Conservation (phyloP, 2,329 filamentous ascomycete genomes). For the Alternaria consortialis region DNA sequence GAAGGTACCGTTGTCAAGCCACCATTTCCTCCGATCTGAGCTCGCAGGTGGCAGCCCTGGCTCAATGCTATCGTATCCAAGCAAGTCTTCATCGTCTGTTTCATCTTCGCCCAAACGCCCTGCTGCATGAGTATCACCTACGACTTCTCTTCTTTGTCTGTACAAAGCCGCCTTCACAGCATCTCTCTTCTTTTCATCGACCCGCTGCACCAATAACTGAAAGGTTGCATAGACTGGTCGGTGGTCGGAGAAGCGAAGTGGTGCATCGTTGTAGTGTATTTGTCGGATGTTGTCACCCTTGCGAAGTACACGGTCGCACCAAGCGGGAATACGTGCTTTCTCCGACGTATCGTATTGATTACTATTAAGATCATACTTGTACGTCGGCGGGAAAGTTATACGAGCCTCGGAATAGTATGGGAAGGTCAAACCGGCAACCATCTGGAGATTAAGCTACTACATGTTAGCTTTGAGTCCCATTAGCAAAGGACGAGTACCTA, state of each 20-base stretch:
- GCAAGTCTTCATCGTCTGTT: slow-evolving; percentile 78
- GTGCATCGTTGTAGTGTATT: slow-evolving; percentile 80
- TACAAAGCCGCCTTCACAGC: slow-evolving; percentile 79
- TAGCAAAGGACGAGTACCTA: slow-evolving; percentile 42
- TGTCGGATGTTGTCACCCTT: slow-evolving; percentile 87
- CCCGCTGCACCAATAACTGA: slow-evolving; percentile 79
- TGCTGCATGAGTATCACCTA: slow-evolving; percentile 70
- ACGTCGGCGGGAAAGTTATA: slow-evolving; percentile 90
- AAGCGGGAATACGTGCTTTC: slow-evolving; percentile 93
- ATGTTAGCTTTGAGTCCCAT: slow-evolving; percentile 33
- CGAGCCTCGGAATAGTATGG: slow-evolving; percentile 89
- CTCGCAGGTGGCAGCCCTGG: slow-evolving; percentile 74
- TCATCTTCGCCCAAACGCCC: slow-evolving; percentile 62
- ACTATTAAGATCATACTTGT: slow-evolving; percentile 90
- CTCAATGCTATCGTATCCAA: slow-evolving; percentile 83
- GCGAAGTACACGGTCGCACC: slow-evolving; percentile 92
- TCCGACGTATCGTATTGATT: slow-evolving; percentile 95
- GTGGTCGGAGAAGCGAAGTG: slow-evolving; percentile 91
- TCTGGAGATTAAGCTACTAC: slow-evolving; percentile 84
- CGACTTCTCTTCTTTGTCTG: slow-evolving; percentile 68
- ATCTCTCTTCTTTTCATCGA: slow-evolving; percentile 79
- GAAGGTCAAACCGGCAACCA: slow-evolving; percentile 91
- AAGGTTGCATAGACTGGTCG: slow-evolving; percentile 94
- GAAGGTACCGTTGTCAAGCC: slow-evolving; percentile 68
- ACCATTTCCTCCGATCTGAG: slow-evolving; percentile 70